Evolutionary conservation across 768 basidiomycete species (phyloP).

Genomic region (Suillus brevipes): DNA sequence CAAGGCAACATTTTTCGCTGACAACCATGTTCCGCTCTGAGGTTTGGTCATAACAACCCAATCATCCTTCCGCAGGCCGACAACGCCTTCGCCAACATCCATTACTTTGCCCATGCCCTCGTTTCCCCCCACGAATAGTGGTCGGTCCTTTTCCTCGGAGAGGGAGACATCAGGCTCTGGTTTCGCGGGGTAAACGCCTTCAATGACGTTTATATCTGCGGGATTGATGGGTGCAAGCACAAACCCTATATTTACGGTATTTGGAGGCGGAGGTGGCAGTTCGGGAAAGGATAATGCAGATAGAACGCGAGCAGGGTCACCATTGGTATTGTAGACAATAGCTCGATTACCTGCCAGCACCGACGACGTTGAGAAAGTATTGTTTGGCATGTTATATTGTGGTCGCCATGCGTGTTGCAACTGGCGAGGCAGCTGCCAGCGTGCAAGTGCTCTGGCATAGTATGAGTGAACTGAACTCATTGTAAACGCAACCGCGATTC

Average conservation of each 20-base stretch:
- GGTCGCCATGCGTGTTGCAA: slow-evolving; percentile 2
- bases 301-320: slow-evolving; percentile 64
- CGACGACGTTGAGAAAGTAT: slow-evolving; percentile 34
- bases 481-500: background rate
- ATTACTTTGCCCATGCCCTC: slow-evolving; percentile 73
- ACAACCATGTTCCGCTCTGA: slow-evolving; percentile 78
- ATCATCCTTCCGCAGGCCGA: slow-evolving; percentile 52
- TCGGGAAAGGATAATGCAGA: slow-evolving; percentile 49
- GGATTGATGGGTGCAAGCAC: slow-evolving; percentile 79
- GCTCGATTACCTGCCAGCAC: slow-evolving; percentile 50
- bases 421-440: background rate
- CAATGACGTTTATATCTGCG: slow-evolving; percentile 77
- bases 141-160: slow-evolving; percentile 28
- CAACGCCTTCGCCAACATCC: slow-evolving; percentile 57
- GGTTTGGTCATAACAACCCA: slow-evolving; percentile 72
- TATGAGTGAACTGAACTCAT: background rate
- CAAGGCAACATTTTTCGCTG: slow-evolving; percentile 51
- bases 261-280: slow-evolving; percentile 53
- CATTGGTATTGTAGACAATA: slow-evolving; percentile 60
- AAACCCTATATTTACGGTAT: slow-evolving; percentile 64
- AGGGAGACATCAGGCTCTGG: slow-evolving; percentile 44
- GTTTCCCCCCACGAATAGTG: slow-evolving; percentile 69
- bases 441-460: background rate
- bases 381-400: background rate
- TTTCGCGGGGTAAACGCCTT: slow-evolving; percentile 78